These are phyloP conservation scores for Penicillium alfredii DNA, from an alignment of 495 filamentous ascomycete species.

Conservation along the genomic window DNA sequence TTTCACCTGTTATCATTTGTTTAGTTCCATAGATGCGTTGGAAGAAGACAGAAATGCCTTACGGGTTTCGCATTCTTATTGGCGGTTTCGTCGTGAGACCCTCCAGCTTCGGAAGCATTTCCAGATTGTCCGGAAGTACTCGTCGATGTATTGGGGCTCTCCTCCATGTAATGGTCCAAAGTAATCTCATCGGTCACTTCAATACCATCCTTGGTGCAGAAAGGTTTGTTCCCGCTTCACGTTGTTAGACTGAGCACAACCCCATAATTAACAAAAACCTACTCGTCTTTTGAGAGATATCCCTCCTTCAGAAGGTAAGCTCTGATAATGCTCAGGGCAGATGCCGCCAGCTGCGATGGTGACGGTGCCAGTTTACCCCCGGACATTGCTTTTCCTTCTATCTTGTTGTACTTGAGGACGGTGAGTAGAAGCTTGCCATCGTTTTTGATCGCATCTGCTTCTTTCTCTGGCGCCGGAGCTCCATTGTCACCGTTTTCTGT, in stretches of 20 bases:
- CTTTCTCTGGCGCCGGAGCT: too few species aligned
- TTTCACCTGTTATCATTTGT: too few species aligned
- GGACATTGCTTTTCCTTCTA: neutral
- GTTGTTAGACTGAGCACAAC: neutral
- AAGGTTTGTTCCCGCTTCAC: neutral
- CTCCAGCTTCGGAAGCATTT: too few species aligned
- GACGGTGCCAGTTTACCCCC: conserved; percentile 1
- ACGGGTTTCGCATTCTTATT: too few species aligned
- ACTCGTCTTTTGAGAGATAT: too few species aligned
- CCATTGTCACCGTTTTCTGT: too few species aligned
- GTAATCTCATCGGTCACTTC: conserved; percentile 2
- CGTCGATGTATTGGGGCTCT: conserved; percentile 1
- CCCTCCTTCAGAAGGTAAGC: neutral
- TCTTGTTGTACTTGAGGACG: neutral
- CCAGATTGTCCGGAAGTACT: too few species aligned
- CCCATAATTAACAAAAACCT: neutral
- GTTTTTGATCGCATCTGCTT: too few species aligned
- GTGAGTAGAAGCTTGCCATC: neutral
- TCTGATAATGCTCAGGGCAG: neutral
- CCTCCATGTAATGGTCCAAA: neutral
- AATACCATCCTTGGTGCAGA: conserved; percentile 2
- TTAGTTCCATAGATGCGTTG: too few species aligned
- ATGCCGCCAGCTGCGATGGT: neutral
- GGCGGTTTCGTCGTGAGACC: too few species aligned
- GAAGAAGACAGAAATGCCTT: too few species aligned